Conservation (phyloP, 176 grass and related monocot genomes). For the Triticum turgidum region DNA sequence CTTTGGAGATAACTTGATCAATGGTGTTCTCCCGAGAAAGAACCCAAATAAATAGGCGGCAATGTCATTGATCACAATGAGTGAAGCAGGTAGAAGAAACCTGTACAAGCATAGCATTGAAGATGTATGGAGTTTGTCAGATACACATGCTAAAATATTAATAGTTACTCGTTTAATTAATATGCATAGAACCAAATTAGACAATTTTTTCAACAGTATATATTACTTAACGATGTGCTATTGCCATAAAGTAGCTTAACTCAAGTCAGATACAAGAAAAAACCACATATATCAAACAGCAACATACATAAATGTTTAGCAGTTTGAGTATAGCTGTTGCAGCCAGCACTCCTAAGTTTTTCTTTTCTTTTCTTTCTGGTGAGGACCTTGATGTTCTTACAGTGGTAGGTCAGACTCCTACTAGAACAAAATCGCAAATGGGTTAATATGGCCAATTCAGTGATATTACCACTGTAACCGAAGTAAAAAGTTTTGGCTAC, state of each 20-base stretch:
- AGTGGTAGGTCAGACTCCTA: neutral
- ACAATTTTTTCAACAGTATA: neutral
- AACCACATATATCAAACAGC: neutral
- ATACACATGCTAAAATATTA: neutral
- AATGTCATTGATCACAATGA: constrained; percentile 96
- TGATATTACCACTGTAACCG: neutral
- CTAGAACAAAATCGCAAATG: neutral
- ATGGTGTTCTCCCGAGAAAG: constrained; percentile 93
- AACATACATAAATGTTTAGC: neutral
- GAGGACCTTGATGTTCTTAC: neutral
- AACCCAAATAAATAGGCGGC: constrained; percentile 98
- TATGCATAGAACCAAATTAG: neutral
- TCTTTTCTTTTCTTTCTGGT: neutral
- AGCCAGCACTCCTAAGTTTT: neutral
- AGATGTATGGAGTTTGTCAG: constrained; percentile 7
- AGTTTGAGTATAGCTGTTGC: neutral
- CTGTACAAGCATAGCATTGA: constrained; percentile 42
- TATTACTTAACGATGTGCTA: neutral
- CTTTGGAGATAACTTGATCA: constrained; percentile 99
- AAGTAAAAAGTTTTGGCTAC: neutral
- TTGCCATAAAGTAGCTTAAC: constrained; percentile 13
- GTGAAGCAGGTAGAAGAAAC: constrained; percentile 97
- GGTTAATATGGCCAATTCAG: neutral
- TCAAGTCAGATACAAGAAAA: neutral
- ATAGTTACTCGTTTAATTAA: neutral